phyloP scores from a whole-genome alignment of 495 filamentous ascomycete species.

The Pyronema domesticum region DNA sequence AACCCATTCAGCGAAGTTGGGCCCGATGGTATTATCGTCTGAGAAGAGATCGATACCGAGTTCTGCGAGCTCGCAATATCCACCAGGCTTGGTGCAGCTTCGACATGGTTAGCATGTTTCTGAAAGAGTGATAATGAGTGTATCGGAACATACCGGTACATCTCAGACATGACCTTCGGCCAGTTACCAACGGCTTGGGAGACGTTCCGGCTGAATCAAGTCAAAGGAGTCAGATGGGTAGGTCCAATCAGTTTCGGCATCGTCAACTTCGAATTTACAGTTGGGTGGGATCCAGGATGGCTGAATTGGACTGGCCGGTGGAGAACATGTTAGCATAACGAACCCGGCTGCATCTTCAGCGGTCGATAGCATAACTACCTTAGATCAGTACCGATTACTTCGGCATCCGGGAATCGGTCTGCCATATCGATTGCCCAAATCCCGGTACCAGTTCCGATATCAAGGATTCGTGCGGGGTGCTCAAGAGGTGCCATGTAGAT shows the following conservation, averaged over 20 bases:
- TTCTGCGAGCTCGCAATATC: not conserved
- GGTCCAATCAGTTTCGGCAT: slow-evolving; percentile 31
- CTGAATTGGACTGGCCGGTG: slow-evolving; percentile 42
- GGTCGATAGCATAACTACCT: slow-evolving; percentile 30
- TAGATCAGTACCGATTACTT: slow-evolving; percentile 43
- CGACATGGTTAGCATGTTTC: too few species aligned
- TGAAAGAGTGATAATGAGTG: too few species aligned
- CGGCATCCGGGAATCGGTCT: slow-evolving; percentile 29
- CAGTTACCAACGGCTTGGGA: slow-evolving; percentile 32
- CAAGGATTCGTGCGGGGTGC: slow-evolving; percentile 41
- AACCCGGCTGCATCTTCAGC: not conserved
- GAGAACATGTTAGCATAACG: not conserved
- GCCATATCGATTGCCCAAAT: slow-evolving; percentile 38
- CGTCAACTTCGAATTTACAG: slow-evolving; percentile 35
- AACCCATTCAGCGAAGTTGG: not conserved
- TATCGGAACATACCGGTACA: slow-evolving; percentile 19
- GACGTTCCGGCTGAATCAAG: slow-evolving; percentile 36
- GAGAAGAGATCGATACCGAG: slow-evolving; percentile 11
- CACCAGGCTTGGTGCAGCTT: not conserved
- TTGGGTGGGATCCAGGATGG: slow-evolving; percentile 29
- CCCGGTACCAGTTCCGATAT: slow-evolving; percentile 45
- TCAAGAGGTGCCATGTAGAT: slow-evolving; percentile 43
- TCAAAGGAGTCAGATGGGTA: slow-evolving; percentile 32
- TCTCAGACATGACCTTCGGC: slow-evolving; percentile 28
- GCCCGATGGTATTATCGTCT: slow-evolving; percentile 26